These are phyloP conservation scores for Candida hispaniensis DNA, from an alignment of 805 yeast species.

Conservation along the genomic window DNA sequence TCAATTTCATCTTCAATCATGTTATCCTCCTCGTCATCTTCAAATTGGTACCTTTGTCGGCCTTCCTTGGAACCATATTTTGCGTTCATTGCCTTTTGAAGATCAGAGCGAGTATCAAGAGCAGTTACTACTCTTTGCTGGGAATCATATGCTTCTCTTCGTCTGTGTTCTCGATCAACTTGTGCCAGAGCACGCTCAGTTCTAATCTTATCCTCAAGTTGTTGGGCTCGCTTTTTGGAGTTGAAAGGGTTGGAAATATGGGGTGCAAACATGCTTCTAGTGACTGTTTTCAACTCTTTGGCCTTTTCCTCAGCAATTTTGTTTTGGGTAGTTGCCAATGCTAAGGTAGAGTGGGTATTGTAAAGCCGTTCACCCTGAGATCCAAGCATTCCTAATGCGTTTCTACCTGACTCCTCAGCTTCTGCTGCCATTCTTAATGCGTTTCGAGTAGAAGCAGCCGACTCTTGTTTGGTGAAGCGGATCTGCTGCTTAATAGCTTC, in stretches of 20 bases:
- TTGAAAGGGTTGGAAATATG: slow-evolving; percentile 82
- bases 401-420: slow-evolving; percentile 64
- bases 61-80: slow-evolving; percentile 20
- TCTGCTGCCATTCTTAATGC: slow-evolving; percentile 62
- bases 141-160: slow-evolving; percentile 48
- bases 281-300: slow-evolving; percentile 62
- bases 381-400: slow-evolving; percentile 85
- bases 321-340: slow-evolving; percentile 71
- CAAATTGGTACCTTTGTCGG: slow-evolving; percentile 65
- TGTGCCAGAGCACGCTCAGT: slow-evolving; percentile 53
- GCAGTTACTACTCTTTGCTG: slow-evolving; percentile 58
- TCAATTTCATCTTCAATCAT: slow-evolving; percentile 84
- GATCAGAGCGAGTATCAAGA: slow-evolving; percentile 30
- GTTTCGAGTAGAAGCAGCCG: slow-evolving; percentile 75
- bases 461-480: slow-evolving; percentile 25
- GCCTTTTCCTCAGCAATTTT: slow-evolving; percentile 75
- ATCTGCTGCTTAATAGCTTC: slow-evolving; percentile 16
- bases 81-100: slow-evolving; percentile 24
- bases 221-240: slow-evolving; percentile 60
- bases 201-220: slow-evolving; percentile 60
- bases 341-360: slow-evolving; percentile 65
- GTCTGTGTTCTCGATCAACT: slow-evolving; percentile 47
- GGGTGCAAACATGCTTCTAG: slow-evolving; percentile 72
- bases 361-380: slow-evolving; percentile 83
- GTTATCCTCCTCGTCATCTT: slow-evolving; percentile 86